Evolutionary conservation across 2,329 filamentous ascomycete genomes (phyloP).

Genomic region (Cladophialophora psammophila): DNA sequence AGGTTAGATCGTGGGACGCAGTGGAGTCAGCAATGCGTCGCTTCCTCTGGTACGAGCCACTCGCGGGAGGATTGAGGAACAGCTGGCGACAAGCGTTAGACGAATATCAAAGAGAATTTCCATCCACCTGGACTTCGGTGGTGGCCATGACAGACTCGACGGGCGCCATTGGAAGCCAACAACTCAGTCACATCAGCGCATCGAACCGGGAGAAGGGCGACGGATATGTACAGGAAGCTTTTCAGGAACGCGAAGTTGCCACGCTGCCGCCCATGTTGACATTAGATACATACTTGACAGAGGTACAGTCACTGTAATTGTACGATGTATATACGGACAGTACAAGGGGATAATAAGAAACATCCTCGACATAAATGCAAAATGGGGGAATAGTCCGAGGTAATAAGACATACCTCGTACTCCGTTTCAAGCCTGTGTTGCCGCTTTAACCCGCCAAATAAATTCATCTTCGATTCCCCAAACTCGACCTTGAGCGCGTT

Average conservation of each 20-base stretch:
- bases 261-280: conserved; percentile 30
- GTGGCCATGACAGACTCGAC: background rate
- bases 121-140: background rate
- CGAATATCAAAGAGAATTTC: background rate
- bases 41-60: conserved; percentile 31
- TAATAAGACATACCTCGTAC: too few relatives aligned
- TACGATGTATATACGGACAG: too few relatives aligned
- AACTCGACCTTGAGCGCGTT: background rate
- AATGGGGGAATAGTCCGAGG: too few relatives aligned
- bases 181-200: background rate
- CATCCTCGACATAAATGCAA: too few relatives aligned
- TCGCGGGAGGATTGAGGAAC: conserved; percentile 16
- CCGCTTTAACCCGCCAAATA: conserved; percentile 4
- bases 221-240: background rate
- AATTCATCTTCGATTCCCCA: background rate
- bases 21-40: conserved; percentile 26
- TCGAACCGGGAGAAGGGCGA: background rate
- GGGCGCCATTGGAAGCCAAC: too few relatives aligned
- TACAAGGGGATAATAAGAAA: too few relatives aligned
- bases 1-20: conserved; percentile 21
- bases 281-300: conserved; percentile 27
- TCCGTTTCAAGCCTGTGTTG: background rate
- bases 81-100: conserved; percentile 24
- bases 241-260: background rate
- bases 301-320: conserved; percentile 17